Evolutionary conservation across 305 asterid species (phyloP), one percentile per base, ranked within the genome.

Genomic region (Fraxinus greggii): DNA sequence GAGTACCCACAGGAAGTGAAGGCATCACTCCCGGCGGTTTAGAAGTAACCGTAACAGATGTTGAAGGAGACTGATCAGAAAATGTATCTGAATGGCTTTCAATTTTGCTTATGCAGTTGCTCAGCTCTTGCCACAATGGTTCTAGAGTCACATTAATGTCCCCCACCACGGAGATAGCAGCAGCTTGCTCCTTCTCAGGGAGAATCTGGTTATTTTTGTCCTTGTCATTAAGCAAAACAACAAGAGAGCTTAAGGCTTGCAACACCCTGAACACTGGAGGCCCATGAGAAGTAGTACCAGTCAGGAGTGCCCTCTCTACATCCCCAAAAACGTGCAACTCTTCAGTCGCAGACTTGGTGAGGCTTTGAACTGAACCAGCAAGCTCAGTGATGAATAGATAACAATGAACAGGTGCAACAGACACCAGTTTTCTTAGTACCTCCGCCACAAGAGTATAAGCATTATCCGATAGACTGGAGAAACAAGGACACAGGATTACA

Each of bases 71-170:
- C 73, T 48, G 76, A 81, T 91, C 98, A 79, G 94, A 89, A 72
- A 90, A 80, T 51, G 92, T 85, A 86, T 94, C 98, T 1, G 98
- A 92, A 87, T 88, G 92, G 90, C 87, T 86, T 89, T 95, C 99
- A 83, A 95, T 93, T 87, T 92, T 94, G 93, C 95, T 90, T 65
- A 95, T 93, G 89, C 97, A 95, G 88, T 83, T 85, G 90, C 99
- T 95, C 85, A 95, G 90, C 88, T 93, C 97, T 90, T 89, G 91
- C 99, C 99, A 95, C 84, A 95, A 87, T 40, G 99, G 99, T 86
- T 94, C 99, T 81, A 95, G 90, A 75, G 95, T 90, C 61, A 91
- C 83, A 88, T 94, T 94, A 78, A 95, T 92, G 84, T 89, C 95
- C 90, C 90, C 87, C 72, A 94, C 93, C 67, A 92, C 88, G 76